phyloP scores from a whole-genome alignment of 2,329 filamentous ascomycete species.

The Emmonsia crescens region DNA sequence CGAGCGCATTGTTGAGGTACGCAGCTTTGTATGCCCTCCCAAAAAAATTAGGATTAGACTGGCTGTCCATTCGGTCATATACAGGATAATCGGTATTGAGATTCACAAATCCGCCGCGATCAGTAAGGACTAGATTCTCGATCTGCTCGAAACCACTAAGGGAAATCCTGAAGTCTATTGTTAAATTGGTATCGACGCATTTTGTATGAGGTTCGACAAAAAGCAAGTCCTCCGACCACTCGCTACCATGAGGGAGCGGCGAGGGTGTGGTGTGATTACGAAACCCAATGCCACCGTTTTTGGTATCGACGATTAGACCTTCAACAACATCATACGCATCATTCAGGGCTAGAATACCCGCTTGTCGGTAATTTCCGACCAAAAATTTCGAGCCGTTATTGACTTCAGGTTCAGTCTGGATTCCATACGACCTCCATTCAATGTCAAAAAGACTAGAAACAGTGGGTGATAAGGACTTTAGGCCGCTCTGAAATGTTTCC shows the following conservation, averaged over 20 bases:
- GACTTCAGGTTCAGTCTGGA: conserved; percentile 12
- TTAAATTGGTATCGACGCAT: conserved; percentile 34
- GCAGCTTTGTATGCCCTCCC: conserved; percentile 36
- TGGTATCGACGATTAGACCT: conserved; percentile 35
- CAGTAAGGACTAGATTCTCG: conserved; percentile 25
- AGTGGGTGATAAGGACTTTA: conserved; percentile 17
- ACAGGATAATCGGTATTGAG: conserved; percentile 27
- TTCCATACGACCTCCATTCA: conserved; percentile 23
- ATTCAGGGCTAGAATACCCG: conserved; percentile 24
- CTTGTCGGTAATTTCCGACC: conserved; percentile 21
- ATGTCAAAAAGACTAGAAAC: conserved; percentile 38
- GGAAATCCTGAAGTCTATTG: conserved; percentile 31
- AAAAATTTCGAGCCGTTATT: conserved; percentile 25
- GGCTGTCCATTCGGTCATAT: conserved; percentile 21
- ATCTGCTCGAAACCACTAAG: conserved; percentile 6
- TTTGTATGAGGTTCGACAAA: conserved; percentile 38
- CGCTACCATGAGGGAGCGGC: conserved; percentile 24
- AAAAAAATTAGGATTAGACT: conserved; percentile 28
- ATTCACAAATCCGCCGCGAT: conserved; percentile 36
- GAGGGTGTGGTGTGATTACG: conserved; percentile 36
- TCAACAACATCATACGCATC: conserved; percentile 29
- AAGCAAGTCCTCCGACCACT: conserved; percentile 40
- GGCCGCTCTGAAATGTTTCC: conserved; percentile 32
- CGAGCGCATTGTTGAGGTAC: conserved; percentile 32
- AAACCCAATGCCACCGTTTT: conserved; percentile 35